Conservation (phyloP, 2,329 filamentous ascomycete species). For the Zasmidium angulare region DNA sequence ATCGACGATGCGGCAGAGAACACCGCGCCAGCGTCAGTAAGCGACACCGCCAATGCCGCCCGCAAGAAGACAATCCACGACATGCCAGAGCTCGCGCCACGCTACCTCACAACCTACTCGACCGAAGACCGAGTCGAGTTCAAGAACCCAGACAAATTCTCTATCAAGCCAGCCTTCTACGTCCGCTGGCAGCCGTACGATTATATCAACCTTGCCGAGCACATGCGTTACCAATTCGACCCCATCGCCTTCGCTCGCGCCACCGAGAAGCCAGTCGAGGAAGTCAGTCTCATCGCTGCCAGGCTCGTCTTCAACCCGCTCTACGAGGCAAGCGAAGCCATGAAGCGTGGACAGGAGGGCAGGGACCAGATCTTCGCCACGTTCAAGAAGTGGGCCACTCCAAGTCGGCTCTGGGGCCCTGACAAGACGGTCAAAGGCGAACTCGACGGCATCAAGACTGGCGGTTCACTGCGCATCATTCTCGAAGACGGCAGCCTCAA, state of each 20-base stretch:
- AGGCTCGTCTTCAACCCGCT: conserved; percentile 20
- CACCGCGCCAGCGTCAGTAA: no score
- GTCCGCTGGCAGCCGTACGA: conserved; percentile 11
- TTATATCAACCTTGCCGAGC: conserved; percentile 17
- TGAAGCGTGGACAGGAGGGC: conserved; percentile 15
- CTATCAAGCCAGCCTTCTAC: neutral
- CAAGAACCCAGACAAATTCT: neutral
- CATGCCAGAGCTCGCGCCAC: no score
- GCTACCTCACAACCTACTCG: no score
- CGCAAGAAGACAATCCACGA: no score
- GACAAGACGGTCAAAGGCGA: conserved; percentile 7
- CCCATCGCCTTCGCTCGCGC: conserved; percentile 15
- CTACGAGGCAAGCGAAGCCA: conserved; percentile 16
- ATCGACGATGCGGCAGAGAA: no score
- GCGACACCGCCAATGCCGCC: no score
- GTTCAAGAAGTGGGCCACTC: neutral
- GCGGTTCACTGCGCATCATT: conserved; percentile 2
- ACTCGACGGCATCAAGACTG: conserved; percentile 12
- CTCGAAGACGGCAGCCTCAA: conserved; percentile 5
- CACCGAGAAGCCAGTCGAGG: conserved; percentile 20
- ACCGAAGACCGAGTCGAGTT: neutral
- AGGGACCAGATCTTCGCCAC: conserved; percentile 13
- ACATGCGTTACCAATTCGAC: conserved; percentile 18
- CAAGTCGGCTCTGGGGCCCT: conserved; percentile 6
- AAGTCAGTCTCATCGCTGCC: conserved; percentile 20